Evolutionary conservation across 495 filamentous ascomycete genomes (phyloP).

Genomic region (Neurospora hispaniola): DNA sequence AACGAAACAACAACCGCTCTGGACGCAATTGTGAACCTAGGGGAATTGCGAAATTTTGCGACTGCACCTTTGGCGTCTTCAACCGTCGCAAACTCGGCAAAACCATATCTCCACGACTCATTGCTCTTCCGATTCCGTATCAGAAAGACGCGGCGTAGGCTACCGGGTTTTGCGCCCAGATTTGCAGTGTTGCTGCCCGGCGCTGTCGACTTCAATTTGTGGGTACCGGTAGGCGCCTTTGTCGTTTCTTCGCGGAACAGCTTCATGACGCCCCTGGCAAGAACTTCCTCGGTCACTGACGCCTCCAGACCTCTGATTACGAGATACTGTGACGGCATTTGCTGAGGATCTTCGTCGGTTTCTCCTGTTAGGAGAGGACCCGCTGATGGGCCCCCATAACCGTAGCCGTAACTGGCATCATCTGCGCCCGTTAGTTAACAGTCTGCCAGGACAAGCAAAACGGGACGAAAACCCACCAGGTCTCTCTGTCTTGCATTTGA

Average conservation of each 20-base stretch:
- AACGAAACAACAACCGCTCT: conserved; percentile 64
- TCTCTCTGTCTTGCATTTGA: conserved; percentile 60
- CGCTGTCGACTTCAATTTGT: conserved; percentile 60
- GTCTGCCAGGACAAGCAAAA: not conserved
- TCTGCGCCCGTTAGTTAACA: conserved; percentile 9
- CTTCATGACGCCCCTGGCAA: conserved; percentile 72
- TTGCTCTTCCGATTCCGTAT: conserved; percentile 64
- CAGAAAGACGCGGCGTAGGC: conserved; percentile 66
- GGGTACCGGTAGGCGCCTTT: conserved; percentile 28
- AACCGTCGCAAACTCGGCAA: conserved; percentile 71
- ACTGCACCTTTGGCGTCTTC: conserved; percentile 73
- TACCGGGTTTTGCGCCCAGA: conserved; percentile 65
- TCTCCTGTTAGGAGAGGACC: conserved; percentile 50
- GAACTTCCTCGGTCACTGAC: conserved; percentile 63
- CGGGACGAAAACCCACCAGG: conserved; percentile 46
- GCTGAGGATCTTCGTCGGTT: conserved; percentile 68
- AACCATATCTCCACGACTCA: conserved; percentile 80
- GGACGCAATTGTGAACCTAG: conserved; percentile 79
- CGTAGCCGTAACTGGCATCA: conserved; percentile 16
- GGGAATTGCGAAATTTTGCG: conserved; percentile 59
- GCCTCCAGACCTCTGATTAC: conserved; percentile 66
- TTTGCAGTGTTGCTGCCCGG: conserved; percentile 59
- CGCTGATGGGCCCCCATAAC: conserved; percentile 6
- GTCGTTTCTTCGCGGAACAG: conserved; percentile 43
- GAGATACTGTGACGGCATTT: conserved; percentile 68